A percentile compares a stretch with the other conserved stretches of the same genome.
These are phyloP conservation scores for Plasmodium vivax DNA, from an alignment of 169 alveolate species.

Conservation along the genomic window DNA sequence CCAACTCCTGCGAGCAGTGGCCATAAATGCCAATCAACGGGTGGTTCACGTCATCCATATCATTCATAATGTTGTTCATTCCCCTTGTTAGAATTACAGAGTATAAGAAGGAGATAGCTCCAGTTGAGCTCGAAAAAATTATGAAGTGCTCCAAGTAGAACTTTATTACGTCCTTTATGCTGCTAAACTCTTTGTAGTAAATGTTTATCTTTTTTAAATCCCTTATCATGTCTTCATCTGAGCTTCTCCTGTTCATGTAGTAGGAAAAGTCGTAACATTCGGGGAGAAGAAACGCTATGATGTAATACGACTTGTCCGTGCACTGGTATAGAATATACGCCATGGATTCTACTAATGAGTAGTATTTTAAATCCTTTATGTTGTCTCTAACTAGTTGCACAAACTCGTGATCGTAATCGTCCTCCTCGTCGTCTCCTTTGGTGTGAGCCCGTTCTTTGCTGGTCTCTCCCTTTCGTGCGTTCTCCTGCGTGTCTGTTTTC, in stretches of 20 bases:
- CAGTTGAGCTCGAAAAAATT: constrained; percentile 80
- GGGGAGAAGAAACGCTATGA: constrained; percentile 50
- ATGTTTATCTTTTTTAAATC: constrained; percentile 72
- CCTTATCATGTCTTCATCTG: constrained; percentile 12
- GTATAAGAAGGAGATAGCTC: constrained; percentile 81
- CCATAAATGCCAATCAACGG: constrained; percentile 86
- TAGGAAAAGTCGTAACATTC: constrained; percentile 59
- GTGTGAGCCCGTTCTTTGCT: neutral
- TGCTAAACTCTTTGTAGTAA: constrained; percentile 77
- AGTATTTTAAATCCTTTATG: constrained; percentile 61
- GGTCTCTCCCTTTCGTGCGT: neutral
- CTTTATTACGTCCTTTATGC: constrained; percentile 80
- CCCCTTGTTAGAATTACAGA: constrained; percentile 85
- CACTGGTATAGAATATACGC: constrained; percentile 73
- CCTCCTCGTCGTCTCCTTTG: neutral
- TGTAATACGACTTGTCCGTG: constrained; percentile 56
- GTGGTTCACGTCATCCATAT: constrained; percentile 83
- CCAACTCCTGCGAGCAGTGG: constrained; percentile 87
- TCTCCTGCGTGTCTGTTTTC: neutral
- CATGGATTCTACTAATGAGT: constrained; percentile 61
- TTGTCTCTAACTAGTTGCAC: constrained; percentile 38
- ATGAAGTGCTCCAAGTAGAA: constrained; percentile 78
- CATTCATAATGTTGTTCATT: constrained; percentile 77
- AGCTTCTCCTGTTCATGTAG: constrained; percentile 27
- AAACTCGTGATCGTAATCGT: constrained; percentile 39